Evolutionary conservation across 2,329 filamentous ascomycete species (phyloP).

Genomic region (Colletotrichum orbiculare): DNA sequence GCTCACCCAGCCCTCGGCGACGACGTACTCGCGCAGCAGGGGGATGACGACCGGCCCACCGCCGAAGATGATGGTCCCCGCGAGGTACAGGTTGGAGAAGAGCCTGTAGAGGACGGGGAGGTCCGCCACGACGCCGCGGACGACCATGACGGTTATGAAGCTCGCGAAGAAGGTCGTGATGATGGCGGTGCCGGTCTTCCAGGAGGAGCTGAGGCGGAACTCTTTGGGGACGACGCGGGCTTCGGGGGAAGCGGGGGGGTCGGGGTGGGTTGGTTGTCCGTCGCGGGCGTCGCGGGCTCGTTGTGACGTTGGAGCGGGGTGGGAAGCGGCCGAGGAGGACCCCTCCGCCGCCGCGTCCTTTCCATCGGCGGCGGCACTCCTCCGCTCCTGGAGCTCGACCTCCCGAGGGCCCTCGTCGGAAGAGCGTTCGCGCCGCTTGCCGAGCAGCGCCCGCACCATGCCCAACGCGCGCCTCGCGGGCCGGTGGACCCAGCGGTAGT

Average conservation of each 20-base stretch:
- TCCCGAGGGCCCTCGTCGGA: background rate
- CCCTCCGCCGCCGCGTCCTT: background rate
- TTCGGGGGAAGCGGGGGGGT: slow-evolving; percentile 38
- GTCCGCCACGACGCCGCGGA: slow-evolving; percentile 50
- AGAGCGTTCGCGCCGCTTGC: slow-evolving; percentile 5
- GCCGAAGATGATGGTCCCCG: slow-evolving; percentile 71
- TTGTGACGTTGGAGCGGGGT: background rate
- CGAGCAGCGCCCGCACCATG: background rate
- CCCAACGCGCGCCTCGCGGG: slow-evolving; percentile 41
- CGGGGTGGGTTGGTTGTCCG: background rate
- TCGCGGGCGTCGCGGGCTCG: background rate
- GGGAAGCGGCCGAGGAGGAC: background rate
- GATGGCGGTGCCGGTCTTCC: slow-evolving; percentile 50
- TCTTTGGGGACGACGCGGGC: slow-evolving; percentile 43
- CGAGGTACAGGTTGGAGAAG: slow-evolving; percentile 76
- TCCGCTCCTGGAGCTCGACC: background rate
- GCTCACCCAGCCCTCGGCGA: slow-evolving; percentile 72
- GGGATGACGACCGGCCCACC: slow-evolving; percentile 70
- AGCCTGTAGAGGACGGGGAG: slow-evolving; percentile 62
- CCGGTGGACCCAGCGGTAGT: slow-evolving; percentile 59
- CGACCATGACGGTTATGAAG: slow-evolving; percentile 64
- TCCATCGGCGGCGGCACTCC: background rate
- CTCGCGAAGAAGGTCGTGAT: slow-evolving; percentile 59
- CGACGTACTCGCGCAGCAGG: slow-evolving; percentile 65
- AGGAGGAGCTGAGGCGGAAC: slow-evolving; percentile 47